A percentile compares a stretch with the other conserved stretches of the same genome.
Evolutionary conservation across 345 rosid genomes (phyloP).

Genomic region (Isatis tinctoria): DNA sequence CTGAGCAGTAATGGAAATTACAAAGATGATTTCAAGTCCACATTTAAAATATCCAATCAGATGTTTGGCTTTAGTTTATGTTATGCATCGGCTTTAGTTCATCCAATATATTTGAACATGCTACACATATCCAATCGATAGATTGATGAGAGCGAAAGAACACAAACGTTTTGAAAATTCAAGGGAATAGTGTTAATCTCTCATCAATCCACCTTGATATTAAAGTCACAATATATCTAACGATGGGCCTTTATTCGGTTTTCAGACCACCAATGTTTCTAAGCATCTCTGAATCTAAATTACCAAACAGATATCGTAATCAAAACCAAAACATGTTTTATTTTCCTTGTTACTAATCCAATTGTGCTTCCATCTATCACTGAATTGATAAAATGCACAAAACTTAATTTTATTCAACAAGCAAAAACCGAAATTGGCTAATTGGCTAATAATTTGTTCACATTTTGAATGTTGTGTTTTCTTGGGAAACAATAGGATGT

Average conservation of each 20-base stretch:
- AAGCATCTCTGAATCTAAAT: background rate
- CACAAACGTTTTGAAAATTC: background rate
- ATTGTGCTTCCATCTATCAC: background rate
- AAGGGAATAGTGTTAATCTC: background rate
- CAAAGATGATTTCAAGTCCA: background rate
- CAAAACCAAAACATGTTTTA: background rate
- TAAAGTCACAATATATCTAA: background rate
- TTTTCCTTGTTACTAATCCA: background rate
- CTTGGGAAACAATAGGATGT: conserved; percentile 46
- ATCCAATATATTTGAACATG: background rate
- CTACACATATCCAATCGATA: background rate
- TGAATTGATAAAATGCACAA: background rate
- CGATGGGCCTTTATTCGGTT: background rate
- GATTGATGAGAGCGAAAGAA: background rate
- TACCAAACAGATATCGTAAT: background rate
- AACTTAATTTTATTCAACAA: background rate
- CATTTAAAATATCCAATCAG: too few species aligned
- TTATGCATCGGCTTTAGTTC: too few species aligned
- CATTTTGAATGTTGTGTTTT: background rate
- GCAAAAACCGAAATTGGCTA: background rate
- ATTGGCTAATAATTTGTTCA: background rate
- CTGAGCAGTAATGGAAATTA: background rate
- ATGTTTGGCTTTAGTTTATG: too few species aligned
- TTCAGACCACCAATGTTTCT: background rate
- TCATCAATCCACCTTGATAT: background rate